These are phyloP conservation scores for Pezicula rhizophila DNA, from an alignment of 2,329 filamentous ascomycete species.

Conservation along the genomic window DNA sequence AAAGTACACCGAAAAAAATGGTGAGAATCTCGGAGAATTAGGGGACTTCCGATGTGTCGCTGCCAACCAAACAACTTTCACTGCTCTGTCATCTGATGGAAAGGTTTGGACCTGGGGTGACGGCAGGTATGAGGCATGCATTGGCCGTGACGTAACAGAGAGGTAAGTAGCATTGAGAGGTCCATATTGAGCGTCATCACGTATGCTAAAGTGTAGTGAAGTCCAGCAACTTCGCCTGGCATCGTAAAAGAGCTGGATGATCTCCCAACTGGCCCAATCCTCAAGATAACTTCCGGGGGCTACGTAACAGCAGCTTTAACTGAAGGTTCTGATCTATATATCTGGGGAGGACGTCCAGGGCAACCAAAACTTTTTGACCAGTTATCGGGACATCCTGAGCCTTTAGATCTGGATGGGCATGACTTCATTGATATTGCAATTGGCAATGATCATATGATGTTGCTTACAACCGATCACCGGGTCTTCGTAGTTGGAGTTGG, in stretches of 20 bases:
- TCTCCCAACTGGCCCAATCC: conserved; percentile 45
- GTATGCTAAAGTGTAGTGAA: conserved; percentile 14
- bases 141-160: conserved; percentile 42
- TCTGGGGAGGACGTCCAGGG: conserved; percentile 46
- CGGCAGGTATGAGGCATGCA: conserved; percentile 47
- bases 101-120: conserved; percentile 47
- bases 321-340: conserved; percentile 50
- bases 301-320: conserved; percentile 54
- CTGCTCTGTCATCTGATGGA: conserved; percentile 29
- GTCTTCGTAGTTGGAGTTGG: conserved; percentile 54
- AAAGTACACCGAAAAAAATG: conserved; percentile 4
- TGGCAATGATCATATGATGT: conserved; percentile 53
- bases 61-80: conserved; percentile 33
- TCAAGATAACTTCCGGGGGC: conserved; percentile 46
- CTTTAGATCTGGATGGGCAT: conserved; percentile 32
- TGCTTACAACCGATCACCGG: conserved; percentile 41
- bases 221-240: conserved; percentile 40
- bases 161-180: conserved; percentile 5
- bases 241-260: conserved; percentile 43
- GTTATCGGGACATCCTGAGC: conserved; percentile 11
- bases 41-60: conserved; percentile 16
- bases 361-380: conserved; percentile 12
- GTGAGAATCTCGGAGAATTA: background rate
- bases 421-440: conserved; percentile 53
- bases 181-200: conserved; percentile 6